These are phyloP conservation scores for Grosmannia penicillata DNA, from an alignment of 2,329 filamentous ascomycete genomes.

Conservation along the genomic window DNA sequence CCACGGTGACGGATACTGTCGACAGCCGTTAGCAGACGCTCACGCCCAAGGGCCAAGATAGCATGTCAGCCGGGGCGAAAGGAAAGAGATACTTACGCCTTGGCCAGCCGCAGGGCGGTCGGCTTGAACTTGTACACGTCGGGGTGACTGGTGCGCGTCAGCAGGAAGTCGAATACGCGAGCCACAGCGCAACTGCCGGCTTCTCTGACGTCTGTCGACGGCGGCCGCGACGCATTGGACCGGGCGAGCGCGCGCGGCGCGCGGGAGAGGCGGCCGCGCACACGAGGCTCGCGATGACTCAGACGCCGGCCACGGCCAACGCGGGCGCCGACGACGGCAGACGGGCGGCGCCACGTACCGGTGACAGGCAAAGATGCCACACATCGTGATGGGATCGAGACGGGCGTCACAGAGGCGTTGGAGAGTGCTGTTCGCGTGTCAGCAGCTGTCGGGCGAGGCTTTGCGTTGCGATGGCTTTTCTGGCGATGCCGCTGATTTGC, in stretches of 20 bases:
- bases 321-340: constrained; percentile 12
- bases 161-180: no score
- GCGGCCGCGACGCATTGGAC: background rate
- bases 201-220: background rate
- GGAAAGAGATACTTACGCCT: constrained; percentile 53
- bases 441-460: background rate
- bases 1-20: constrained; percentile 82
- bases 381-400: constrained; percentile 42
- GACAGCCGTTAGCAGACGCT: background rate
- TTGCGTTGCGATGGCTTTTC: background rate
- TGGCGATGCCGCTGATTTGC: no score
- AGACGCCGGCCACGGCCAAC: constrained; percentile 20
- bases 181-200: constrained; percentile 3
- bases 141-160: constrained; percentile 48
- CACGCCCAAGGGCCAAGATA: background rate
- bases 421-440: background rate
- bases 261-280: constrained; percentile 16
- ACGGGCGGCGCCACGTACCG: constrained; percentile 40
- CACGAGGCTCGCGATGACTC: constrained; percentile 14
- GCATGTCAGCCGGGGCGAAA: constrained; percentile 14
- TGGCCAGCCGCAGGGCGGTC: constrained; percentile 80
- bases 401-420: background rate
- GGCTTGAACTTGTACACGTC: constrained; percentile 96
- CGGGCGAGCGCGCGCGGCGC: constrained; percentile 5
- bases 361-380: constrained; percentile 94